Conservation (phyloP, 805 yeast species). For the Kuraishia piskuri region DNA sequence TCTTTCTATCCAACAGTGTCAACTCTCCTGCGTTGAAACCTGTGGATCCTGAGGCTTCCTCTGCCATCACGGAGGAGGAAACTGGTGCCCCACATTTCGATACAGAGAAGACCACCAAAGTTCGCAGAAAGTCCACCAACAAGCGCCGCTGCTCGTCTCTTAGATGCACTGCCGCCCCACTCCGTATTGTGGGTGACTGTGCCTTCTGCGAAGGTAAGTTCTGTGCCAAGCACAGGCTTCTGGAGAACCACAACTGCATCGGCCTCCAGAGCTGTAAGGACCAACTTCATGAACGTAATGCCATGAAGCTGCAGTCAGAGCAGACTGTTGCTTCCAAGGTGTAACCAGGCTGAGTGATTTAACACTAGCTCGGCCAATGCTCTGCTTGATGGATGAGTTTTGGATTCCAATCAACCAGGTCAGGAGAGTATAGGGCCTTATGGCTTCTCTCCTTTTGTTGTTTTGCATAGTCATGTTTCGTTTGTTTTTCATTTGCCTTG, state of each 20-base stretch:
- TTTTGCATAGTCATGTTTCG: not conserved
- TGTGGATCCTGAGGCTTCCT: not conserved
- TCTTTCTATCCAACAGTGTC: constrained; percentile 17
- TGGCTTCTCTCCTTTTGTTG: not conserved
- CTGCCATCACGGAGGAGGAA: not conserved
- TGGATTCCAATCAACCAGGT: not conserved
- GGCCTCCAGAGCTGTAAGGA: constrained; percentile 79
- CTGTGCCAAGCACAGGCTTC: constrained; percentile 78
- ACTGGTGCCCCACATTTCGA: not conserved
- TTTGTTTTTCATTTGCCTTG: not conserved
- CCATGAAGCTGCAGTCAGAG: constrained; percentile 72
- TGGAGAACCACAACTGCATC: constrained; percentile 77
- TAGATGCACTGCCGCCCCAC: constrained; percentile 51
- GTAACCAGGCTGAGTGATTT: constrained; percentile 15
- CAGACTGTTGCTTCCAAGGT: constrained; percentile 76
- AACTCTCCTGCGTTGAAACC: constrained; percentile 3
- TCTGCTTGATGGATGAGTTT: too few species aligned
- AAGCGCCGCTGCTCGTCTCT: constrained; percentile 19
- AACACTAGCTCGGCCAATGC: too few species aligned
- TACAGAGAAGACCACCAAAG: constrained; percentile 7
- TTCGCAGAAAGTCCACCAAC: constrained; percentile 26
- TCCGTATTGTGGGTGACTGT: constrained; percentile 73
- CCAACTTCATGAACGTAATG: constrained; percentile 74
- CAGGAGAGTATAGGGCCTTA: not conserved
- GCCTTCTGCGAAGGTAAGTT: constrained; percentile 76